Base-by-base conservation (phyloP, 202 grass and related monocot genomes). In the Carex arenaria region DNA sequence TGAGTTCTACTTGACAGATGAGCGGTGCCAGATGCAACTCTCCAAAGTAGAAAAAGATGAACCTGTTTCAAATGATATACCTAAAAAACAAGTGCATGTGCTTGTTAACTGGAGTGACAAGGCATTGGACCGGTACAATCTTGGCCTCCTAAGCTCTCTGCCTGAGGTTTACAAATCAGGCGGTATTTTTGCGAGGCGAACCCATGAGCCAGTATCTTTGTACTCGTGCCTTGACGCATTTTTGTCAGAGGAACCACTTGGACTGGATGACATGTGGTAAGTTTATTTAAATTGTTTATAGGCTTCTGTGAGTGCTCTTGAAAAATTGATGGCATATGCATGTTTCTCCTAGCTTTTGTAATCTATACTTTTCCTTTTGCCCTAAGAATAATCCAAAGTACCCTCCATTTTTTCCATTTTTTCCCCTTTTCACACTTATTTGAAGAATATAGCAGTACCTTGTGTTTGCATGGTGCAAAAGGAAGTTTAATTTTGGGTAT, bases 161-260 rank as follows among this genome's bases (percentile, higher is more conserved):
- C 89, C 93, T 38, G 91, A 99, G 87, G 67, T 99, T 82, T 90
- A 92, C 78, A 96, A 94, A 72, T 84, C 87, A 0, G 65, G 62
- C 0, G 86, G 89, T 19, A 32, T 86, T 59, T 90, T 99, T 84
- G 60, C 87, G 61, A 93, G 82, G 84, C 88, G 84, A 72, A 80
- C 93, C 31, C 93, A 91, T 47, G 96, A 96, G n/a, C 86, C 93
- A 28, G 88, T 92, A 72, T 90, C 93, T 78, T 69, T 99, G 20
- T 92, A 96, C 89, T 86, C 93, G 62, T 99, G 96, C 49, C 90
- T 99, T 90, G 90, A 99, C 75, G 90, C 93, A 62, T 99, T 99
- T 83, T 77, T 96, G 60, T 94, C 84, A 83, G 91, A 94, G 73
- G 96, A 96, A 85, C 96, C 96, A 70, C 86, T 96, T 51, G 96